These are phyloP conservation scores for Lipomyces japonicus DNA, from an alignment of 805 yeast species.

Conservation along the genomic window DNA sequence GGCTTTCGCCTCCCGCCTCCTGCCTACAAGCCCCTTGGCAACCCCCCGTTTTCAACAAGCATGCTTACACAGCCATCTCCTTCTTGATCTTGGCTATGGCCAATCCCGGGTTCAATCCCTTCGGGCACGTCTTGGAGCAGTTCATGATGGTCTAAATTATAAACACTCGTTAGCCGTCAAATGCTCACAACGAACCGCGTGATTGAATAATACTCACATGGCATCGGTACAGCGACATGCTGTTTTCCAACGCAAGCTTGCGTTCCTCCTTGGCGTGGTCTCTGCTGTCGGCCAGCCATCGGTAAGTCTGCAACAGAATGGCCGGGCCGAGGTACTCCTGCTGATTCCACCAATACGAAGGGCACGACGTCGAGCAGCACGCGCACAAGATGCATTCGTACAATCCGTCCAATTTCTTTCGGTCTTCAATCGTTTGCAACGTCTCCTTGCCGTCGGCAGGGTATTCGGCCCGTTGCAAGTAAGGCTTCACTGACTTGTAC, in stretches of 20 bases:
- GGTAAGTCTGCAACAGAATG: constrained; percentile 96
- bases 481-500: constrained; percentile 97
- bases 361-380: constrained; percentile 98
- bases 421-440: constrained; percentile 84
- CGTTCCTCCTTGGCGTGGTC: constrained; percentile 82
- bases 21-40: no score
- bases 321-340: constrained; percentile 99
- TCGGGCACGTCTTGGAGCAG: constrained; percentile 97
- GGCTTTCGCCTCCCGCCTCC: no score
- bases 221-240: constrained; percentile 97
- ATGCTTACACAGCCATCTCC: constrained; percentile 65
- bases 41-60: no score
- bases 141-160: constrained; percentile 74
- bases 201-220: constrained; percentile 43
- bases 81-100: constrained; percentile 98
- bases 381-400: constrained; percentile 98
- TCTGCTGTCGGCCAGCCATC: constrained; percentile 97
- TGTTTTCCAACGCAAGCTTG: constrained; percentile 87
- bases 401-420: constrained; percentile 93
- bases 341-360: constrained; percentile 99
- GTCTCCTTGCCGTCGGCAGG: constrained; percentile 93
- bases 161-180: not conserved
- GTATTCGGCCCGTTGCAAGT: constrained; percentile 71
- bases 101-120: constrained; percentile 95
- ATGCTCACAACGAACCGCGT: not conserved